These are phyloP conservation scores for Aspergillus puulaauensis DNA, from an alignment of 2,329 filamentous ascomycete species.

Conservation along the genomic window DNA sequence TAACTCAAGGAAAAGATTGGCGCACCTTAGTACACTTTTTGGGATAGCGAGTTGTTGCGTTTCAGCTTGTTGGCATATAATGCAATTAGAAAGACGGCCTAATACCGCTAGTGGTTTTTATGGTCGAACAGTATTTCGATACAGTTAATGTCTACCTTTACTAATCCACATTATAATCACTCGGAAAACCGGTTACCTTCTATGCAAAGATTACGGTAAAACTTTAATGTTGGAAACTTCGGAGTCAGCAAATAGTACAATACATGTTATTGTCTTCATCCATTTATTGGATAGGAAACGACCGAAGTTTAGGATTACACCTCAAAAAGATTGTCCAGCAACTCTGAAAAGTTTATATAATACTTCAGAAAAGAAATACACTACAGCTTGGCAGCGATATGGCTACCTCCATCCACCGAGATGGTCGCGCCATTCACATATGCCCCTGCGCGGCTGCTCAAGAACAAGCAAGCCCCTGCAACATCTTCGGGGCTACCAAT, in stretches of 20 bases:
- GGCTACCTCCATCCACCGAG: conserved; percentile 59
- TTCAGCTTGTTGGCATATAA: no score
- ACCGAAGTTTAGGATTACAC: not conserved
- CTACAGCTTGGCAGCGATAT: conserved; percentile 42
- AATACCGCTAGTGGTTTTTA: no score
- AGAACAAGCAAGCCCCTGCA: conserved; percentile 69
- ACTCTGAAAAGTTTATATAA: not conserved
- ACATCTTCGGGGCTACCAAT: conserved; percentile 69
- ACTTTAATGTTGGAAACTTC: no score
- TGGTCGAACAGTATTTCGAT: no score
- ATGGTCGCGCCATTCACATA: conserved; percentile 67
- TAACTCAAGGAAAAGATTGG: conserved; percentile 60
- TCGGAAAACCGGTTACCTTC: no score
- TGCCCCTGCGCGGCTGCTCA: conserved; percentile 65
- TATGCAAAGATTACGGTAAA: no score
- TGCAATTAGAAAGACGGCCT: no score
- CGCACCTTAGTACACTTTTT: conserved; percentile 31
- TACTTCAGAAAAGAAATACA: not conserved
- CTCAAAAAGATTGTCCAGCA: not conserved
- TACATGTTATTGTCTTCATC: not conserved
- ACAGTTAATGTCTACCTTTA: no score
- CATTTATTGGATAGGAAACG: not conserved
- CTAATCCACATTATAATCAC: no score
- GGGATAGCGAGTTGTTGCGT: no score
- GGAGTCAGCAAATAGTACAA: no score